phyloP scores from a whole-genome alignment of 176 grass and related monocot genomes.

The Avena insularis region DNA sequence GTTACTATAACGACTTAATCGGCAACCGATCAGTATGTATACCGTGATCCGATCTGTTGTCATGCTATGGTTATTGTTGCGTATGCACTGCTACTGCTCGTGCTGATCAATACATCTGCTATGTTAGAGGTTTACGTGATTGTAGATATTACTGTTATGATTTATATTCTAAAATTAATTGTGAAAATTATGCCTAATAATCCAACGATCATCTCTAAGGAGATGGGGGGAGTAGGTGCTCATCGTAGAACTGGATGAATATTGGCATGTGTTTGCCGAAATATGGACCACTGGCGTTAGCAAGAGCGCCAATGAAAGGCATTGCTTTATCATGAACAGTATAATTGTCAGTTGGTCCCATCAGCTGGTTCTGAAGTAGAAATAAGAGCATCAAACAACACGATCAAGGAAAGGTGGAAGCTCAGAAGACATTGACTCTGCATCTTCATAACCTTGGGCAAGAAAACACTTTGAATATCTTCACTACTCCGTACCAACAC shows the following conservation, averaged over 20 bases:
- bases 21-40: too few relatives aligned
- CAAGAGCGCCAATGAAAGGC: constrained; percentile 85
- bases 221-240: constrained; percentile 42
- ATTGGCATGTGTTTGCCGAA: constrained; percentile 79
- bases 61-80: too few relatives aligned
- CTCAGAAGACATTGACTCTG: constrained; percentile 49
- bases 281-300: constrained; percentile 76
- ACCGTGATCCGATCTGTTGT: too few relatives aligned
- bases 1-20: too few relatives aligned
- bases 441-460: constrained; percentile 77
- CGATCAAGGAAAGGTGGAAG: constrained; percentile 76
- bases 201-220: too few relatives aligned
- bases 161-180: too few relatives aligned
- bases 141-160: too few relatives aligned
- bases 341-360: constrained; percentile 56
- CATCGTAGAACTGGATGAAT: constrained; percentile 76
- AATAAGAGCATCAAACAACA: constrained; percentile 72
- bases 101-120: too few relatives aligned
- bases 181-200: too few relatives aligned
- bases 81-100: too few relatives aligned
- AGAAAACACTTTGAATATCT: constrained; percentile 85
- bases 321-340: constrained; percentile 92
- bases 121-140: too few relatives aligned
- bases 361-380: constrained; percentile 67
- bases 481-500: constrained; percentile 80